A percentile compares a stretch with the other conserved stretches of the same genome.
Conservation (phyloP, 106 monocot genomes). For the Acorus calamus region DNA sequence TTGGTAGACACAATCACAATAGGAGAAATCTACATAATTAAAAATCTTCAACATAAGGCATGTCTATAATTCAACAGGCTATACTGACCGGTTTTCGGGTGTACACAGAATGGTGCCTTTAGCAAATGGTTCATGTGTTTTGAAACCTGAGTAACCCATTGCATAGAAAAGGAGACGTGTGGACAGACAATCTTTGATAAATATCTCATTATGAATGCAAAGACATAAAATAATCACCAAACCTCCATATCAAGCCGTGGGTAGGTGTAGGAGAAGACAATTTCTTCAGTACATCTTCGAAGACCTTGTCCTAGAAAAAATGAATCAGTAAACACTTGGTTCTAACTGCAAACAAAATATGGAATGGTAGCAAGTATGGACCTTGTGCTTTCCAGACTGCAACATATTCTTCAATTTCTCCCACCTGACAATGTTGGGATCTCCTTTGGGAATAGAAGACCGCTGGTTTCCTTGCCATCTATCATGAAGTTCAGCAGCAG, state of each 20-base stretch:
- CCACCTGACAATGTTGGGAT: slow-evolving; percentile 62
- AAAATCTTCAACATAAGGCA: no score
- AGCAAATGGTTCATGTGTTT: slow-evolving; percentile 96
- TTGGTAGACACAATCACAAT: no score
- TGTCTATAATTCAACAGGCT: no score
- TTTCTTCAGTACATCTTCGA: slow-evolving; percentile 76
- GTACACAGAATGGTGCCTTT: slow-evolving; percentile 91
- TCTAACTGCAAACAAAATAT: neutral
- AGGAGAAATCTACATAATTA: no score
- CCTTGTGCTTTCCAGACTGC: slow-evolving; percentile 92
- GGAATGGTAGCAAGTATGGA: neutral
- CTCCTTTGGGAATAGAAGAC: slow-evolving; percentile 50
- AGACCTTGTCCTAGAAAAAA: slow-evolving; percentile 34
- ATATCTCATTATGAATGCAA: neutral
- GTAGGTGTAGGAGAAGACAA: slow-evolving; percentile 91
- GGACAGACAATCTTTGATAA: no score
- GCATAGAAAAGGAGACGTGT: no score
- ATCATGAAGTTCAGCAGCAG: slow-evolving; percentile 54
- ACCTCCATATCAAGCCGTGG: slow-evolving; percentile 97
- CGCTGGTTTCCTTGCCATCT: slow-evolving; percentile 79
- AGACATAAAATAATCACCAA: neutral
- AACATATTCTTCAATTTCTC: slow-evolving; percentile 71
- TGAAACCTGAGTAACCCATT: slow-evolving; percentile 42
- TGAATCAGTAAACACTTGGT: neutral
- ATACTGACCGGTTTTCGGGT: slow-evolving; percentile 79